Conservation (phyloP, 164 flowering plant genomes). For the Houttuynia cordata region DNA sequence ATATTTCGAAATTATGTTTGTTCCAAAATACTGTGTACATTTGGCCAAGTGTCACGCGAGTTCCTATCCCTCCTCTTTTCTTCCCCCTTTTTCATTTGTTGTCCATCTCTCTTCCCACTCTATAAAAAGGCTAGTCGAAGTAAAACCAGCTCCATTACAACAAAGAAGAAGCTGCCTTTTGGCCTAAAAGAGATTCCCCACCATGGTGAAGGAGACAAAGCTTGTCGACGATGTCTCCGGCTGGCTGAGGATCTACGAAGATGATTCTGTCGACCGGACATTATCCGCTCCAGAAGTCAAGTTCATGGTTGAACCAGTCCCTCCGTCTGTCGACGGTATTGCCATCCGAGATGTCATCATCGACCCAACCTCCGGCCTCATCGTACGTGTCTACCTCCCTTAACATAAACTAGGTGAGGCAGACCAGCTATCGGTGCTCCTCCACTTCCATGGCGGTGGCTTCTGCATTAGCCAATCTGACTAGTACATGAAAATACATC, state of each 20-base stretch:
- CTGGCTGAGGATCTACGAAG: slow-evolving; percentile 54
- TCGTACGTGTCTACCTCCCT: slow-evolving; percentile 48
- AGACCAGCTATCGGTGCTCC: slow-evolving; percentile 37
- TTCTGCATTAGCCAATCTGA: slow-evolving; percentile 66
- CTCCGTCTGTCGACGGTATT: slow-evolving; percentile 45
- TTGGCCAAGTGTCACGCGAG: no score
- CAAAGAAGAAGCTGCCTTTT: background rate
- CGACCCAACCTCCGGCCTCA: slow-evolving; percentile 20
- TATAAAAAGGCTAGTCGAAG: no score
- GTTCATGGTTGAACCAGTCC: slow-evolving; percentile 44
- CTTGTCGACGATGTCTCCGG: slow-evolving; percentile 53
- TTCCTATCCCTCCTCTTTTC: no score
- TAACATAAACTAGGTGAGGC: slow-evolving; percentile 12
- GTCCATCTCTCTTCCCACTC: no score
- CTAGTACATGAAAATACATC: slow-evolving; percentile 61
- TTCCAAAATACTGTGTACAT: no score
- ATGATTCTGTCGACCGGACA: slow-evolving; percentile 59
- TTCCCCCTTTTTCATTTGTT: no score
- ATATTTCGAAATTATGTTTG: no score
- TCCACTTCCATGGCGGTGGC: slow-evolving; percentile 82
- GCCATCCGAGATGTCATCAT: slow-evolving; percentile 35
- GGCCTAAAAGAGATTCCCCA: background rate
- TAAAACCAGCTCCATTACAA: no score
- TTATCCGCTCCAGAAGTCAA: slow-evolving; percentile 54
- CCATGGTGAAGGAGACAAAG: slow-evolving; percentile 11